Percentiles rank a stretch among this genome's conserved stretches.
Evolutionary conservation across 2,329 filamentous ascomycete genomes (phyloP).

Genomic region (Raffaelea ambrosiae): DNA sequence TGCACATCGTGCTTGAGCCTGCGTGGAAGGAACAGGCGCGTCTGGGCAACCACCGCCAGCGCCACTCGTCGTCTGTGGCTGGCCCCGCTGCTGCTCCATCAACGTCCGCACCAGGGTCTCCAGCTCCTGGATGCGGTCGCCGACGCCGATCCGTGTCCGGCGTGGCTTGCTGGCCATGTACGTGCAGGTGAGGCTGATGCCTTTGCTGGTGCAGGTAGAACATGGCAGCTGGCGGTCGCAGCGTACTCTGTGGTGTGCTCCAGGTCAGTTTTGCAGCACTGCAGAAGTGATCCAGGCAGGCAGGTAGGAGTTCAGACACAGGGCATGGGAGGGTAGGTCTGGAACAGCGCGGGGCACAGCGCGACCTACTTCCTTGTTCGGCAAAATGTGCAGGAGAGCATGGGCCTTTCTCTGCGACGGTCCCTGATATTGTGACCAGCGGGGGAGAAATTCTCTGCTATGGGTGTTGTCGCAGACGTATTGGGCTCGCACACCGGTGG

Average conservation of each 20-base stretch:
- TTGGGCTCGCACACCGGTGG: no score
- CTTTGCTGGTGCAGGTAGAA: slow-evolving; percentile 13
- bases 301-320: no score
- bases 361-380: slow-evolving; percentile 22
- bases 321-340: no score
- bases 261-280: no score
- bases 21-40: no score
- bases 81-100: slow-evolving; percentile 13
- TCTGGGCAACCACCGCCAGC: no score
- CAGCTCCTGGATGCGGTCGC: slow-evolving; percentile 19
- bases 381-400: slow-evolving; percentile 21
- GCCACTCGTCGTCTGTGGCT: neutral
- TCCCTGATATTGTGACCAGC: no score
- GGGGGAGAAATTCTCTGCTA: no score
- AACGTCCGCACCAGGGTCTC: slow-evolving; percentile 21
- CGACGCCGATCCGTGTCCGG: slow-evolving; percentile 2
- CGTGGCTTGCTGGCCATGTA: slow-evolving; percentile 8
- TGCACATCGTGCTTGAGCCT: no score
- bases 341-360: no score
- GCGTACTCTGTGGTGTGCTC: slow-evolving; percentile 11
- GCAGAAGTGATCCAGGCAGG: no score
- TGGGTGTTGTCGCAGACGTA: no score
- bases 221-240: slow-evolving; percentile 19
- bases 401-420: slow-evolving; percentile 21
- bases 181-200: slow-evolving; percentile 11